phyloP scores from a whole-genome alignment of 108 stramenopile species.

The Fragilaria radians region DNA sequence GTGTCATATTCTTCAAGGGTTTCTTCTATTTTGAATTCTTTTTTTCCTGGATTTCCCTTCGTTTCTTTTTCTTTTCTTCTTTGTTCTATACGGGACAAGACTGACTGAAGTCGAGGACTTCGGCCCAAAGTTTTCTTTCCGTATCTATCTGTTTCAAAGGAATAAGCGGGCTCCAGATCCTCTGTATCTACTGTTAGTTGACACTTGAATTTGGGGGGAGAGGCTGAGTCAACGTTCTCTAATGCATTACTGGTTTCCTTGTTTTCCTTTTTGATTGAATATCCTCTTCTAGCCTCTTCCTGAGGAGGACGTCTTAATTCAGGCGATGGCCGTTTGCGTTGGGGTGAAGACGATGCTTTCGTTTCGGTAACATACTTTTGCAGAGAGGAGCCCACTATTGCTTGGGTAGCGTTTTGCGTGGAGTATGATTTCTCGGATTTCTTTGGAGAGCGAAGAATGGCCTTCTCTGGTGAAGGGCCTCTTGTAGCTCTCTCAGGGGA shows the following conservation, averaged over 20 bases:
- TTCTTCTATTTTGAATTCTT: neutral
- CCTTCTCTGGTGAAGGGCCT: neutral
- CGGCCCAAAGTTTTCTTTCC: neutral
- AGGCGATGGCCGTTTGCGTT: too few species aligned
- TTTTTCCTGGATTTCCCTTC: neutral
- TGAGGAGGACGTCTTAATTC: too few species aligned
- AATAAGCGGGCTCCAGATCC: neutral
- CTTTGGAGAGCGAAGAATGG: neutral
- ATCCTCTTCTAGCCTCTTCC: too few species aligned
- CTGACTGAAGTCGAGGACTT: neutral
- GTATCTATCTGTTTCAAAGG: neutral
- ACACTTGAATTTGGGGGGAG: too few species aligned
- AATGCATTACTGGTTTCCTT: too few species aligned
- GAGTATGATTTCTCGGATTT: neutral
- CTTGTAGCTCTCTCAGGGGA: neutral
- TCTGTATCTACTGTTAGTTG: neutral
- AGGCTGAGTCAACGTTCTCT: too few species aligned
- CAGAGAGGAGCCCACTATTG: too few species aligned
- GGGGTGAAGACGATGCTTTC: too few species aligned
- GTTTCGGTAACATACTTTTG: too few species aligned
- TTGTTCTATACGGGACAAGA: neutral
- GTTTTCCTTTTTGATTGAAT: too few species aligned
- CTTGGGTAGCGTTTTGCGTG: too few species aligned
- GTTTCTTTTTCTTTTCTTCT: neutral
- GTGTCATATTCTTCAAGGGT: slow-evolving; percentile 1